Evolutionary conservation across 2,329 filamentous ascomycete genomes (phyloP), one percentile per base, ranked within the genome.

Genomic region (Rutstroemia sydowiana): DNA sequence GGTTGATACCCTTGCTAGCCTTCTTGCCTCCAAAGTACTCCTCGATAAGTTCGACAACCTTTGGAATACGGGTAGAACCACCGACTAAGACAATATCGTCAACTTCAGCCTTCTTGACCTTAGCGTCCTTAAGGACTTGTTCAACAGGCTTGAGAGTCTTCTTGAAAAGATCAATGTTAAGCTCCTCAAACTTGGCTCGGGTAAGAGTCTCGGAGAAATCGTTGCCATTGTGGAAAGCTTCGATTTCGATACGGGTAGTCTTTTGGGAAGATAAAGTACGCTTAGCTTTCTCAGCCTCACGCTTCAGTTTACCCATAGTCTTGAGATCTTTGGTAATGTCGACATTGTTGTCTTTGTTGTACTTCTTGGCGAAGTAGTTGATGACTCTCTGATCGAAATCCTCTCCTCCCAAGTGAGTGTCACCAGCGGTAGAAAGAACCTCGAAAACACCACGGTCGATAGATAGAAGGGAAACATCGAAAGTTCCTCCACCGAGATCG

Each of bases 21-120:
- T 98, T 96, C 89, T 98, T 98, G 75, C 91, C 91, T 72, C 95
- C 88, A 78, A 98, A 98, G 83, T 91, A 96, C 75, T 98, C 93
- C 85, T 91, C 63, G 98, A 85, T 62, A 98, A 87, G 84, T 97
- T 97, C 85, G 98, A 93, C 73, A 98, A 95, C 72, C 85, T n/a
- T 84, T 69, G 93, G 93, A 66, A 98, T 98, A 89, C 93, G 93
- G 68, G 93, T 98, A 59, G 91, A 96, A 66, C 93, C 93, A 84
- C 93, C 93, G 69, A 98, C 93, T 68, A 98, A 87, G 66, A 98
- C 93, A 62, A 98, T 95, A 81, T 98, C 93, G 70, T 97, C 90
- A 67, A 98, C 92, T 69, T 82, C 85, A 73, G 73, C 80, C 87
- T 97, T 97, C 69, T 91, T 86, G 54, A 96, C 79, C 64, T 69